Percentiles rank a stretch among this genome's conserved stretches.
These are phyloP conservation scores for Lactarius tabidus DNA, from an alignment of 768 basidiomycete species.

Conservation along the genomic window DNA sequence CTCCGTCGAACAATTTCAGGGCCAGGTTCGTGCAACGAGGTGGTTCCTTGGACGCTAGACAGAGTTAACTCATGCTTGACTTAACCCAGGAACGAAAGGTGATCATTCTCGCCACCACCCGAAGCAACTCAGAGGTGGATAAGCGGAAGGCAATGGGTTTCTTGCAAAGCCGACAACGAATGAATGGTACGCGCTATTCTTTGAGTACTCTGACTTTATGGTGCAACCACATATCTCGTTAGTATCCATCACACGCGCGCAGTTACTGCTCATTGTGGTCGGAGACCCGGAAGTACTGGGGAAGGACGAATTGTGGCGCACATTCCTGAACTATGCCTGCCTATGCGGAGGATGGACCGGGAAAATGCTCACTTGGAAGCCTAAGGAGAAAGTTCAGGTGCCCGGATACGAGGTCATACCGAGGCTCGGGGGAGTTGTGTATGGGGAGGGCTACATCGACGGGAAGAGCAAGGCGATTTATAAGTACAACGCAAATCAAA, in stretches of 20 bases:
- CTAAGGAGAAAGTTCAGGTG: constrained; percentile 10
- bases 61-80: not conserved
- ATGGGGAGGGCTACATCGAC: constrained; percentile 11
- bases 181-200: constrained; percentile 36
- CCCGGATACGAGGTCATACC: not conserved
- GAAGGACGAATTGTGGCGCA: constrained; percentile 56
- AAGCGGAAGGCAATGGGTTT: constrained; percentile 35
- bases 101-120: constrained; percentile 38
- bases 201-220: not conserved
- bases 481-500: not conserved
- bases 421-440: not conserved
- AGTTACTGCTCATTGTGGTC: constrained; percentile 58
- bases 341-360: constrained; percentile 52
- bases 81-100: constrained; percentile 34
- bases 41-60: no score
- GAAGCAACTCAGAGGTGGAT: constrained; percentile 32
- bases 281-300: constrained; percentile 57
- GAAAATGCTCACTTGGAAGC: constrained; percentile 36
- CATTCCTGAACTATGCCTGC: constrained; percentile 56
- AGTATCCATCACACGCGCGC: constrained; percentile 67
- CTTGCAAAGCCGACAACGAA: constrained; percentile 34
- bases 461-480: not conserved
- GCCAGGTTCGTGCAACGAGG: constrained; percentile 32
- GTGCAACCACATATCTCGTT: not conserved
- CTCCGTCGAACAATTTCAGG: constrained; percentile 42